Conservation (phyloP, 768 basidiomycete species). For the Suillus subluteus region DNA sequence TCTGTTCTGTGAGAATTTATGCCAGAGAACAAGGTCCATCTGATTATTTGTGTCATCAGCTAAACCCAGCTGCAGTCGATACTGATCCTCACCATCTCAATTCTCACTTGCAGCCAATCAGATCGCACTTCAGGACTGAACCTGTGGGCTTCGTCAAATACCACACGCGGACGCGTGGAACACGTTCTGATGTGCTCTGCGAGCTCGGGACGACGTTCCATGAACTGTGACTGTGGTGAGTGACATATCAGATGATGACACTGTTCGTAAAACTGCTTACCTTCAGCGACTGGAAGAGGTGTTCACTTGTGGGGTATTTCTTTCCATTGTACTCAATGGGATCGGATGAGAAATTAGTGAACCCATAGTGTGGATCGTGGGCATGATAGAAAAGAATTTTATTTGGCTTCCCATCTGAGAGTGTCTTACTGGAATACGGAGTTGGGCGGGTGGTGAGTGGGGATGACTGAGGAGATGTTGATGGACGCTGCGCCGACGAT, state of each 20-base stretch:
- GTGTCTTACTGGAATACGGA: background rate
- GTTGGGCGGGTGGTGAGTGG: background rate
- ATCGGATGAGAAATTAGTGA: conserved; percentile 49
- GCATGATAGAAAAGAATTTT: conserved; percentile 38
- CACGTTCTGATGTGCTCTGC: conserved; percentile 40
- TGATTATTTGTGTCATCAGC: conserved; percentile 9
- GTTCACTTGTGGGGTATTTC: conserved; percentile 49
- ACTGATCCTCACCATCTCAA: conserved; percentile 33
- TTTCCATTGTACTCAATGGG: conserved; percentile 42
- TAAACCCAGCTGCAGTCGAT: background rate
- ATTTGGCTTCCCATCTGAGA: conserved; percentile 20
- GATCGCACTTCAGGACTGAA: conserved; percentile 39
- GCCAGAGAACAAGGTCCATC: conserved; percentile 45
- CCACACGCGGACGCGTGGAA: conserved; percentile 34
- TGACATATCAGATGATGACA: background rate
- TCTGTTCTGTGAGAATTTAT: conserved; percentile 45
- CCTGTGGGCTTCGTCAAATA: conserved; percentile 39
- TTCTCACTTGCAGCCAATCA: conserved; percentile 38
- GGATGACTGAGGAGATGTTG: conserved; percentile 4
- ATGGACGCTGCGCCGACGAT: background rate
- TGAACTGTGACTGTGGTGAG: conserved; percentile 24
- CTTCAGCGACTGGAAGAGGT: conserved; percentile 51
- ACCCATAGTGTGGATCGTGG: conserved; percentile 40
- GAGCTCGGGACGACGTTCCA: conserved; percentile 38
- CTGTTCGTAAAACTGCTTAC: conserved; percentile 21